A percentile compares a stretch with the other conserved stretches of the same genome.
These are phyloP conservation scores for Fraxinus quadrangulata DNA, from an alignment of 257 asterid species.

Conservation along the genomic window DNA sequence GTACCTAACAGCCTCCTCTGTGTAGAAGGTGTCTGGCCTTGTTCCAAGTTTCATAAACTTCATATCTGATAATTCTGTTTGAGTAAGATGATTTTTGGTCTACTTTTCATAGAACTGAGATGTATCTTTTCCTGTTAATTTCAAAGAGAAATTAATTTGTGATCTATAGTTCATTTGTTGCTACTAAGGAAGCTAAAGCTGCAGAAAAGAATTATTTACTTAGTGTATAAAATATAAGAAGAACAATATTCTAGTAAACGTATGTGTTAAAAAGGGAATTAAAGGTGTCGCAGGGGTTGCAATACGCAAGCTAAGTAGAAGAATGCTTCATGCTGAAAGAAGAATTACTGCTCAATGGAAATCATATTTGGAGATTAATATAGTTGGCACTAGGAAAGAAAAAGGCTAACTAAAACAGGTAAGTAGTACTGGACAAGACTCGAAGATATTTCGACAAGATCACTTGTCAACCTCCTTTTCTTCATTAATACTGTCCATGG, in stretches of 20 bases:
- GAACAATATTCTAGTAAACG: neutral
- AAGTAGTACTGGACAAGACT: neutral
- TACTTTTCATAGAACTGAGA: constrained; percentile 13
- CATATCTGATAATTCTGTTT: constrained; percentile 36
- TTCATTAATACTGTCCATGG: neutral
- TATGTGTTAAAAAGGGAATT: neutral
- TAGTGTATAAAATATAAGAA: neutral
- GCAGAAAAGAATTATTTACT: neutral
- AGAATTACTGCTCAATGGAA: neutral
- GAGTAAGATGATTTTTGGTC: constrained; percentile 11
- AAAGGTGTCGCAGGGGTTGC: neutral
- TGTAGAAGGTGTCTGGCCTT: constrained; percentile 74
- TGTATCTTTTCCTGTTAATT: neutral
- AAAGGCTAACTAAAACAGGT: neutral
- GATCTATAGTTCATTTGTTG: neutral
- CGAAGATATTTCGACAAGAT: neutral
- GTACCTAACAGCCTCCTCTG: constrained; percentile 76
- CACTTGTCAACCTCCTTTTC: neutral
- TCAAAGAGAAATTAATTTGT: neutral
- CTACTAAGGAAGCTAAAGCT: neutral
- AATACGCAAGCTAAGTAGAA: neutral
- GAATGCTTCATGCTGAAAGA: neutral
- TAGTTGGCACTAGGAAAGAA: neutral
- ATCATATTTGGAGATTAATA: neutral
- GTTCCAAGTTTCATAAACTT: constrained; percentile 84